Conservation (phyloP, 768 basidiomycete species). For the Macrolepiota dolichaula region DNA sequence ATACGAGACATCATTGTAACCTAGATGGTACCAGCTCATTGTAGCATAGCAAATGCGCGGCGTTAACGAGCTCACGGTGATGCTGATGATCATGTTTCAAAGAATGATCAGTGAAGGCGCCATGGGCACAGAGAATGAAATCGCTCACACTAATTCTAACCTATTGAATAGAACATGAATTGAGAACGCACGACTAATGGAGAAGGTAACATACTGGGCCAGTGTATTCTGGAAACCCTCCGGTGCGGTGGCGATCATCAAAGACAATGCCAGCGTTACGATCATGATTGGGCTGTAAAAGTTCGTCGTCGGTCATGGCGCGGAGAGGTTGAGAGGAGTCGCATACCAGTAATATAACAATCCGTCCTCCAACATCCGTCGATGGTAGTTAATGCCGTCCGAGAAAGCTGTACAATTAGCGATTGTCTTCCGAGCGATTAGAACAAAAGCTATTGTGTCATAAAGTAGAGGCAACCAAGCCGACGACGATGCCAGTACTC, state of each 20-base stretch:
- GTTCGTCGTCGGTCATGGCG: background rate
- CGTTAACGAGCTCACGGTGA: background rate
- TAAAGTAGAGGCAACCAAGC: slow-evolving; percentile 49
- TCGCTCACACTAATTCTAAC: slow-evolving; percentile 4
- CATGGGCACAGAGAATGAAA: background rate
- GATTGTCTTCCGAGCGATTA: slow-evolving; percentile 35
- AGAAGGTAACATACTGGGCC: slow-evolving; percentile 38
- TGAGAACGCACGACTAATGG: background rate
- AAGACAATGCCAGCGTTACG: slow-evolving; percentile 39
- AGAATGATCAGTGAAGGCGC: background rate
- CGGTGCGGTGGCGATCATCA: slow-evolving; percentile 42
- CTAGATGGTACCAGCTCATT: slow-evolving; percentile 15
- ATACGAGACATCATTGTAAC: slow-evolving; percentile 71
- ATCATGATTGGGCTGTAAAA: slow-evolving; percentile 38
- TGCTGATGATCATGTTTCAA: background rate
- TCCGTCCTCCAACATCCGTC: slow-evolving; percentile 42
- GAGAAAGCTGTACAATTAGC: slow-evolving; percentile 25
- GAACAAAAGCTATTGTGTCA: slow-evolving; percentile 36
- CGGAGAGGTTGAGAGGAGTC: background rate
- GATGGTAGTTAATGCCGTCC: slow-evolving; percentile 33
- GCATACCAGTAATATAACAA: slow-evolving; percentile 44
- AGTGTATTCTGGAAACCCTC: slow-evolving; percentile 42
- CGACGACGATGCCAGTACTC: slow-evolving; percentile 38
- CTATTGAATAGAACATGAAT: background rate
- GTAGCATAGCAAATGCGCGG: background rate